Base-by-base conservation (phyloP, 2,329 filamentous ascomycete species). In the Stachybotrys elegans region DNA sequence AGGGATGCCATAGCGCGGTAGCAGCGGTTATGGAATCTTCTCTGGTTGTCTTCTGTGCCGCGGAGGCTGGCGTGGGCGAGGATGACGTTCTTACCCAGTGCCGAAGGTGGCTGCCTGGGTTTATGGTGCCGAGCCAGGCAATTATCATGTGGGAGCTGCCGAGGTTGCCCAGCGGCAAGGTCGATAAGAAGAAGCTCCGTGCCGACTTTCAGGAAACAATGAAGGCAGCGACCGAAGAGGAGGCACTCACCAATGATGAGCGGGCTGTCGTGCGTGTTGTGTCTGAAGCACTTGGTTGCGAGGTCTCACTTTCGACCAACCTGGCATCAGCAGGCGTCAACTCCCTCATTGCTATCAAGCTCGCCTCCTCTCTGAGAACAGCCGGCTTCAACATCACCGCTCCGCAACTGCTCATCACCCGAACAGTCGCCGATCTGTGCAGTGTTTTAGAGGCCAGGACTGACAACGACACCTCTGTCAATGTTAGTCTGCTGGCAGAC, bases 61-160 rank as follows among this genome's bases (percentile, higher is more conserved):
- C 77, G 2, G 75, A 79, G 27, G 54, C 62, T 4, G 48, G 44
- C 8, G 54, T 51, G 7, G 43, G 44, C 1, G 46, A 67, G 65
- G 16, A 62, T 59, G 25, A 60, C 61, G 68, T 95, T 11, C 56
- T 78, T 23, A 58, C 71, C 14, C 76, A 71, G 5, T 95, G 88
- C 62, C 74, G 72, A 41, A 72, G 74, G 41, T 95, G 89, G 88
- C 72, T 96, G 2, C 88, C 90, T 0, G 71, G 73, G 4, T 93
- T 84, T 58, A 95, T 95, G 91, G 67, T 94, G 2, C 91, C 91
- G 0, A 76, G 78, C 4, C 85, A 94, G 48, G 68, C 94, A 20
- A 62, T 88, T 1, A 56, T 86, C 2, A 66, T 86, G 49, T 52
- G 72, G 1, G 69, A 75, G 8, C 83, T 95, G 44, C 89, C 89